Base-by-base conservation (phyloP, 116 monocot genomes). In the Posidonia oceanica region DNA sequence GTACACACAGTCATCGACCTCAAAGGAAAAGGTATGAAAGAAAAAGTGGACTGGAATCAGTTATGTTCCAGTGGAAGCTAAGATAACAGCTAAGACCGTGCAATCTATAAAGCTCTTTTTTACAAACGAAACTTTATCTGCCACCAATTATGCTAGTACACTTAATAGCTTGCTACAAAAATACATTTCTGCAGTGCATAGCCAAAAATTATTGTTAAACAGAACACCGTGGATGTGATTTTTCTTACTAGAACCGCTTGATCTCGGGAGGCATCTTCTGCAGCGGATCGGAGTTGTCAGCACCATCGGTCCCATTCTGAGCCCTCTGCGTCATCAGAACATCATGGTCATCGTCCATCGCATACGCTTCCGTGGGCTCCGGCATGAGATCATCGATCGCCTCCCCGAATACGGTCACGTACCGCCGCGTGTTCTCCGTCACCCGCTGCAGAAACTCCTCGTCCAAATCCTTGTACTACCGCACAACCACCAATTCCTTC, bases 261-360 rank as follows among this genome's bases (percentile, higher is more conserved):
- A 96, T 96, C 63, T 96, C 96, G 1, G 89, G 81, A 1, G 96
- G 96, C 96, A 96, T 96, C 76, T 73, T 86, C 57, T 87, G 91
- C 41, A 67, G 67, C 0, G 92, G 91, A 68, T 96, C 96, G 2
- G 81, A 77, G 64, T 77, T 83, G 18, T 86, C 88, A 5, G 76
- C 78, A 18, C 44, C 77, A 29, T 87, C 96, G 1, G 81, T 61
- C 54, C 81, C 73, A 68, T 91, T 91, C 12, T 96, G 91, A 5
- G 85, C 83, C 56, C 96, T 80, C 79, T 96, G 96, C 1, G 89
- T 96, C 96, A 96, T 96, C 54, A 96, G 66, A 36, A 96, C 81
- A 66, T 96, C 96, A 48, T 83, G 89, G 63, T 96, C 96, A 36
- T 96, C 96, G 8, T 96, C 96, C 17, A 83, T 75, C 4, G 85